phyloP scores from a whole-genome alignment of 306 rosid genomes.

The Cicer cuneatum region DNA sequence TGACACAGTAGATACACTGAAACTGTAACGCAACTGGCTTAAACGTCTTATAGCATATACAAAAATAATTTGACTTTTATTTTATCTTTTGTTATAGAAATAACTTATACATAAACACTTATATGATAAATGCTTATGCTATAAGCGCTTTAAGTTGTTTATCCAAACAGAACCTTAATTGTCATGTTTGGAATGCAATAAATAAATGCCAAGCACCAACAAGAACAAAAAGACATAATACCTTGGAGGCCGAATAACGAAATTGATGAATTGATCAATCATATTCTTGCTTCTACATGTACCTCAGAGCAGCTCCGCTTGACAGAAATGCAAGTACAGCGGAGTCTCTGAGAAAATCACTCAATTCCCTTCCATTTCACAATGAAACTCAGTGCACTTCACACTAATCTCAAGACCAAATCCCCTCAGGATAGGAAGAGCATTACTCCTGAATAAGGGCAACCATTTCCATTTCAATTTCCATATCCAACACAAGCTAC shows the following conservation, averaged over 20 bases:
- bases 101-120: too few species aligned
- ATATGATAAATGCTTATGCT: too few species aligned
- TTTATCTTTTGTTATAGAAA: too few species aligned
- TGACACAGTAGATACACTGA: constrained; percentile 42
- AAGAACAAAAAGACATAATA: constrained; percentile 35
- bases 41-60: too few species aligned
- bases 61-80: too few species aligned
- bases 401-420: constrained; percentile 39
- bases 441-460: constrained; percentile 24
- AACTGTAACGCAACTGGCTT: constrained; percentile 23
- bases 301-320: constrained; percentile 61
- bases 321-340: constrained; percentile 47
- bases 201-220: constrained; percentile 26
- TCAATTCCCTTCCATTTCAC: constrained; percentile 44
- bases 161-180: background rate
- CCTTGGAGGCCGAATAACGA: constrained; percentile 99
- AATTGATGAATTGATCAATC: constrained; percentile 96
- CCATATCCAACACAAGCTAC: constrained; percentile 33
- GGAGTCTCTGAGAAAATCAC: constrained; percentile 49
- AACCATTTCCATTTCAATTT: constrained; percentile 23
- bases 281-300: constrained; percentile 53
- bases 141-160: too few species aligned
- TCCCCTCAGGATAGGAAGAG: constrained; percentile 30
- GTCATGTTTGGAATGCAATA: constrained; percentile 37
- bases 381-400: constrained; percentile 1